Evolutionary conservation across 2,329 filamentous ascomycete genomes (phyloP).

Genomic region (Alternaria consortialis): DNA sequence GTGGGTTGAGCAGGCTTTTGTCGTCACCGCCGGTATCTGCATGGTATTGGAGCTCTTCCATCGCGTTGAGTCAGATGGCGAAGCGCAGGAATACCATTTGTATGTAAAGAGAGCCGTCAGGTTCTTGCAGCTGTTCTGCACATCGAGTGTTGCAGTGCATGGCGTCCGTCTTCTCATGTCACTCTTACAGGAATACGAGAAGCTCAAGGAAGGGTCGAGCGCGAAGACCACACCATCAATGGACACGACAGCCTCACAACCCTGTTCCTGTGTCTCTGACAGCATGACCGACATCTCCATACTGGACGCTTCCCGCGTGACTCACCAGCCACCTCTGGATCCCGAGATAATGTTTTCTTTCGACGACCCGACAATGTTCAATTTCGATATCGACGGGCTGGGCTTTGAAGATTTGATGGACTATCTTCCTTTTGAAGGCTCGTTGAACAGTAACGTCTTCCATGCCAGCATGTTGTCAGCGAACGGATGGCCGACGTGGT

Average conservation of each 20-base stretch:
- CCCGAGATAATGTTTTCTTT: constrained; percentile 14
- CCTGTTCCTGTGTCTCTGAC: constrained; percentile 5
- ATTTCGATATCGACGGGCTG: constrained; percentile 39
- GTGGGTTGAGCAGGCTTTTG: constrained; percentile 53
- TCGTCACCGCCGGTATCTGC: constrained; percentile 43
- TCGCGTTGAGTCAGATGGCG: constrained; percentile 28
- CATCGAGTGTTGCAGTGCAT: constrained; percentile 42
- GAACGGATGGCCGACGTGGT: background rate
- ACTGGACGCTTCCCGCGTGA: constrained; percentile 11
- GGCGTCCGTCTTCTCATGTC: constrained; percentile 51
- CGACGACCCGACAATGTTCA: constrained; percentile 26
- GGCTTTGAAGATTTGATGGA: constrained; percentile 40
- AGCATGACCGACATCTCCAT: constrained; percentile 22
- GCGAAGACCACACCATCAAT: constrained; percentile 6
- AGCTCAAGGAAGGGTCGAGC: constrained; percentile 25
- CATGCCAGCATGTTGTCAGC: constrained; percentile 25
- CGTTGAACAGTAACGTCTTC: constrained; percentile 35
- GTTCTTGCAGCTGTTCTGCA: constrained; percentile 35
- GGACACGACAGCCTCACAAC: background rate
- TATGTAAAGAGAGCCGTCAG: constrained; percentile 46
- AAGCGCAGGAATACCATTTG: constrained; percentile 35
- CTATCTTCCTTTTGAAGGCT: constrained; percentile 31
- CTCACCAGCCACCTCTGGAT: constrained; percentile 2
- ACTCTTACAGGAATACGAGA: constrained; percentile 42
- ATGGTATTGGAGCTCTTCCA: constrained; percentile 43